phyloP scores from a whole-genome alignment of 1,284 basidiomycete species.

The Exobasidium rhododendri region DNA sequence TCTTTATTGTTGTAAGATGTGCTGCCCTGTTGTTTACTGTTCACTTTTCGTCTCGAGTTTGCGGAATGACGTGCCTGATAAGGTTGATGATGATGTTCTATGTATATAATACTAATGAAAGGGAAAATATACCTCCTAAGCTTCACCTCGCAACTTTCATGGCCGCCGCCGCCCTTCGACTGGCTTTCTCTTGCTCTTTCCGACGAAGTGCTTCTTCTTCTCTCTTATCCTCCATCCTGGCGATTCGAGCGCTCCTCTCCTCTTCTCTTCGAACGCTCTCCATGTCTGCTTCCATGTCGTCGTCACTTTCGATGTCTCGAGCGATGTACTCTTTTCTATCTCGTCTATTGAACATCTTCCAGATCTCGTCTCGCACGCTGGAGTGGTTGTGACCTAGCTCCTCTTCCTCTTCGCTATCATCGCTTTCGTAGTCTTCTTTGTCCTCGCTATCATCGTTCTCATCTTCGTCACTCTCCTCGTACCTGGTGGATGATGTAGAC shows the following conservation, averaged over 20 bases:
- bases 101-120: neutral
- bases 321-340: slow-evolving; percentile 29
- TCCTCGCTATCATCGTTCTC: slow-evolving; percentile 26
- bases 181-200: slow-evolving; percentile 35
- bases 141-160: neutral
- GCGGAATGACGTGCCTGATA: too few species aligned
- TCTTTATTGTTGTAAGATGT: too few species aligned
- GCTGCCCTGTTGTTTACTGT: too few species aligned
- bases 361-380: slow-evolving; percentile 43
- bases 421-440: slow-evolving; percentile 22
- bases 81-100: slow-evolving; percentile 1
- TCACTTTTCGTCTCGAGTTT: too few species aligned
- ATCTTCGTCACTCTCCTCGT: slow-evolving; percentile 20
- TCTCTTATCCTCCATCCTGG: slow-evolving; percentile 39
- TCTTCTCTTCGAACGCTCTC: slow-evolving; percentile 42
- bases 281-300: slow-evolving; percentile 52
- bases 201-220: slow-evolving; percentile 35
- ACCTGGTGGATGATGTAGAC: neutral
- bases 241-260: slow-evolving; percentile 33
- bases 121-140: neutral
- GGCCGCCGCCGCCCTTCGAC: neutral
- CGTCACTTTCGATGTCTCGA: slow-evolving; percentile 37
- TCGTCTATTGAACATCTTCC: slow-evolving; percentile 41
- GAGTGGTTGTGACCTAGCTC: neutral
- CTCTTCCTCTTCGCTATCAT: slow-evolving; percentile 5